phyloP scores from a whole-genome alignment of 345 rosid species.

The Arabidopsis arenosa region DNA sequence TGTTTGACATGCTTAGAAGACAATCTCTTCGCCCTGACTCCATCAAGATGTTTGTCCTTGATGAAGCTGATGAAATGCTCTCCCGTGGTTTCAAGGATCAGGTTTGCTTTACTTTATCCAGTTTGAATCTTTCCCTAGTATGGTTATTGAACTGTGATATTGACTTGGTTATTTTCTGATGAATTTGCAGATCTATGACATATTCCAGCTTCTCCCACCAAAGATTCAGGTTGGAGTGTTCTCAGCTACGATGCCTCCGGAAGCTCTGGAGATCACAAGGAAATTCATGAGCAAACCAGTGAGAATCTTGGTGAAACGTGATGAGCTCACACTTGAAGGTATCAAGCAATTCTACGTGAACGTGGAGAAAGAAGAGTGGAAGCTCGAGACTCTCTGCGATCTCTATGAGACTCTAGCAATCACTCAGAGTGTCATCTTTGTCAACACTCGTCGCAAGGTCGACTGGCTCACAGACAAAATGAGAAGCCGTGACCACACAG shows the following conservation, averaged over 20 bases:
- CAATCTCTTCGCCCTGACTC: constrained; percentile 73
- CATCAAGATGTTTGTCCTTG: constrained; percentile 79
- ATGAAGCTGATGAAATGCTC: constrained; percentile 89
- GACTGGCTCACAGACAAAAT: constrained; percentile 66
- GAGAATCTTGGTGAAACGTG: constrained; percentile 59
- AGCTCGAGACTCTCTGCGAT: constrained; percentile 77
- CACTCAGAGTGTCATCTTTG: constrained; percentile 61
- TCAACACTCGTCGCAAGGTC: constrained; percentile 63
- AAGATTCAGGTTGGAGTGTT: constrained; percentile 62
- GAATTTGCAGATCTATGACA: constrained; percentile 52
- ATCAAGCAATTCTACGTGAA: constrained; percentile 60
- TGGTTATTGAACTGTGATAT: not conserved
- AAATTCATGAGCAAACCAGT: constrained; percentile 65
- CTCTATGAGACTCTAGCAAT: constrained; percentile 67
- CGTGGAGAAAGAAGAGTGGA: constrained; percentile 69
- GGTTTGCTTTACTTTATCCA: constrained; percentile 42
- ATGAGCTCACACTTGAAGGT: constrained; percentile 62
- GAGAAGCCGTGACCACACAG: constrained; percentile 60
- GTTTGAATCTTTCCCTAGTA: not conserved
- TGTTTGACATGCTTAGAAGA: constrained; percentile 82
- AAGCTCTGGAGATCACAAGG: constrained; percentile 58
- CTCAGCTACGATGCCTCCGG: constrained; percentile 71
- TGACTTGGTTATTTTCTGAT: constrained; percentile 3
- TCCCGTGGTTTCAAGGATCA: constrained; percentile 91
- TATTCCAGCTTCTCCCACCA: constrained; percentile 60